Evolutionary conservation across 2,329 filamentous ascomycete genomes (phyloP), one percentile per base, ranked within the genome.

Genomic region (Fulvia fulva): DNA sequence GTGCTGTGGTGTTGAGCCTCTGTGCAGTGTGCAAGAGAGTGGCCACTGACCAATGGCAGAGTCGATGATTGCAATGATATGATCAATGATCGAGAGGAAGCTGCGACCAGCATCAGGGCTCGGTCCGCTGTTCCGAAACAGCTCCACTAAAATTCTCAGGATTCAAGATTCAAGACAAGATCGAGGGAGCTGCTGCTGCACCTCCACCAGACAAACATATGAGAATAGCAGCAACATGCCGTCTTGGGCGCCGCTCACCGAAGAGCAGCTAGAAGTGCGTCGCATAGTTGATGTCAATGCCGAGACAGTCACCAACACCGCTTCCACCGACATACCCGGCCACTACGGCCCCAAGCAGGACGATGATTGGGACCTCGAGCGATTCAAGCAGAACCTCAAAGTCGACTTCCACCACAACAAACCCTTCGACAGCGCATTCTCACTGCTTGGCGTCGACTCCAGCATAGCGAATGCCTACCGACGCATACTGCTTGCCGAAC

Each of bases 401-500:
- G 82, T 99, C 71, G 75, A 89, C 65, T 96, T 96, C 74, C 91
- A 97, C 82, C 82, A 89, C 66, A 94, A 95, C 74, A 82, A 88
- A 51, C 82, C 83, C 59, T 83, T 85, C 71, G 86, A 96, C 69
- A 81, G 90, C 45, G 88, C 88, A 56, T 99, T 99, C 80, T 97
- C 92, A 32, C 85, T 99, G 63, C 83, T 96, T 68, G 92, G 93
- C 67, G 78, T 97, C 68, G 94, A 99, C 73, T 91, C 94, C 70
- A 87, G 91, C 55, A 86, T 99, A 72, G 91, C 94, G 71, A 99
- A 99, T 74, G 94, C 95, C 71, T 96, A 97, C 80, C 91, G 94
- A 61, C 91, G 94, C 68, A 97, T 97, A 69, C 83, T 97, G 69
- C 88, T 99, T 74, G 84, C 93, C 66, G 95, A 99, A 79, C 89